Base-by-base conservation (phyloP, 441 rosid species). In the Sinapis alba region DNA sequence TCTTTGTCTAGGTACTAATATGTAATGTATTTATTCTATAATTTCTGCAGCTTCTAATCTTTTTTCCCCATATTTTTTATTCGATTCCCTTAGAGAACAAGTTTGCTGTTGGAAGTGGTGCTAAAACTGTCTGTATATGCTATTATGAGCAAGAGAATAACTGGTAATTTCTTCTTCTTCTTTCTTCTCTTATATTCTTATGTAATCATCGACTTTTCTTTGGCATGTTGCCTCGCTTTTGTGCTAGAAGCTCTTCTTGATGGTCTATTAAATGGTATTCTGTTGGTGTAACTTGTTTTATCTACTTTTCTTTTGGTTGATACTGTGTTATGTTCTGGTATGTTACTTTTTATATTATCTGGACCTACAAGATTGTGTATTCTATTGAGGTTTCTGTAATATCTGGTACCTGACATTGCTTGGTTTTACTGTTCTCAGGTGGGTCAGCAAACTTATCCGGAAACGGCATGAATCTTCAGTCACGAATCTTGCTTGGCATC, bases 31-130 rank as follows among this genome's bases (percentile, higher is more conserved):
- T 5, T 50, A 45, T 5, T 16, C 50, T 38, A 27, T 43, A 20
- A 1, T 50, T 24, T 30, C 16, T 43, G 47, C 34, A 34, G 15
- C 34, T 58, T 61, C 76, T 72, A 26, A 53, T 76, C 57, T 66
- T 9, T 43, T 19, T 32, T 43, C 9, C 43, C 70, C 53, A 6
- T 15, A 61, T 5, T 54, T 65, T 75, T 61, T 60, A 10, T 72
- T 63, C 70, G 61, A 72, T 72, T 5, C 20, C 65, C 7, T 57
- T 84, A 93, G 99, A 89, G 78, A 96, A 96, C 85, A 91, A 96
- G 83, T 93, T 96, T 82, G 97, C 99, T 72, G 98, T 95, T 71
- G 99, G 99, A 75, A 95, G 98, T 79, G 98, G 99, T 62, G 98
- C 99, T 68, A 95, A 95, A 84, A 95, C 92, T 73, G 93, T 93